Conservation (phyloP, 768 basidiomycete species). For the Clathrus columnatus region DNA sequence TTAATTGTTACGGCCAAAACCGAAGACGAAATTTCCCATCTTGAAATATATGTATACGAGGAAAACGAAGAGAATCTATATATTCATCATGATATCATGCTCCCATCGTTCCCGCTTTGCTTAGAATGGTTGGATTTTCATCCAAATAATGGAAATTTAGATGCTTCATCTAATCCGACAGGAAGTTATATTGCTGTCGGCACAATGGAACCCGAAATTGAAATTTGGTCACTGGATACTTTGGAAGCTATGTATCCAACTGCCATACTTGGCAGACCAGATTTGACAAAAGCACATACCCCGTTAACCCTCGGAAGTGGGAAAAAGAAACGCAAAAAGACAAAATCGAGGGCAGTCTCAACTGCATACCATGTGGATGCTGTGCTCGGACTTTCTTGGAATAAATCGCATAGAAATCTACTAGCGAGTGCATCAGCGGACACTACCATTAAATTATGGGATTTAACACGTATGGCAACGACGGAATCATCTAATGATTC, state of each 20-base stretch:
- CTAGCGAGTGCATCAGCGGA: slow-evolving; percentile 91
- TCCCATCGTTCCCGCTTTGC: slow-evolving; percentile 95
- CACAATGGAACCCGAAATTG: slow-evolving; percentile 94
- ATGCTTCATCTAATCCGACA: slow-evolving; percentile 21
- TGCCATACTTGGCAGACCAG: slow-evolving; percentile 83
- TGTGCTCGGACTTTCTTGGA: slow-evolving; percentile 91
- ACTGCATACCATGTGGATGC: slow-evolving; percentile 85
- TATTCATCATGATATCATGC: slow-evolving; percentile 95
- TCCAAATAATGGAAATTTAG: slow-evolving; percentile 39
- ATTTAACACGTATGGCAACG: slow-evolving; percentile 61
- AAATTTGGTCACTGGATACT: slow-evolving; percentile 94
- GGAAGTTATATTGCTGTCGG: slow-evolving; percentile 96
- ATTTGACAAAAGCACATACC: slow-evolving; percentile 70
- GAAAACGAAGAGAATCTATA: slow-evolving; percentile 87
- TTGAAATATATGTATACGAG: slow-evolving; percentile 95
- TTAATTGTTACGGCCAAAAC: slow-evolving; percentile 90
- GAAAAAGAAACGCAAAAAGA: slow-evolving; percentile 92
- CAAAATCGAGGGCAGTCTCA: slow-evolving; percentile 52
- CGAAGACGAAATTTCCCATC: slow-evolving; percentile 90
- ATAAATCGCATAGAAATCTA: slow-evolving; percentile 78
- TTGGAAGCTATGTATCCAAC: slow-evolving; percentile 93
- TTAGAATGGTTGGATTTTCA: slow-evolving; percentile 98
- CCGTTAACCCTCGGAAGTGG: slow-evolving; percentile 81
- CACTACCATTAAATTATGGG: slow-evolving; percentile 95
- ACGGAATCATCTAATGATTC: slow-evolving; percentile 32